phyloP scores from a whole-genome alignment of 495 filamentous ascomycete genomes.

The Lichina pygmaea region DNA sequence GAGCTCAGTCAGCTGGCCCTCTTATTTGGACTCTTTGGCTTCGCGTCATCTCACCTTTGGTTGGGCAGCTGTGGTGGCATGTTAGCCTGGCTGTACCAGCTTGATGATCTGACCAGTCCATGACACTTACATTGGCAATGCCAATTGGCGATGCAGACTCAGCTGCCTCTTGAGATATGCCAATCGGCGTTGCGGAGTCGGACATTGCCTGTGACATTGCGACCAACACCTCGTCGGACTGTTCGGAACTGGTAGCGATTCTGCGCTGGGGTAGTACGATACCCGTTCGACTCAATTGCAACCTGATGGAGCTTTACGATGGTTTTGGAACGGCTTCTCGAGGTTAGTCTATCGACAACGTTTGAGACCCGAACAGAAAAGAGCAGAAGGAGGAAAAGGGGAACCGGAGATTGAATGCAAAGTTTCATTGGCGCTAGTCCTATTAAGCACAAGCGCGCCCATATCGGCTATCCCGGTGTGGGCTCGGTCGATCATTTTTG shows the following conservation, averaged over 20 bases:
- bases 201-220: conserved; percentile 50
- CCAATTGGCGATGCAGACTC: conserved; percentile 45
- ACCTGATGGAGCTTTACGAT: neutral
- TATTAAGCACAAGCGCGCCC: no score
- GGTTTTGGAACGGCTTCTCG: neutral
- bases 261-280: neutral
- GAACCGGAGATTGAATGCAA: no score
- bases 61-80: conserved; percentile 40
- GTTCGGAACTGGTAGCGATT: no score
- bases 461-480: no score
- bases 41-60: conserved; percentile 31
- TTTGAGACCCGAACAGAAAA: no score
- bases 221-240: conserved; percentile 1
- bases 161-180: conserved; percentile 46
- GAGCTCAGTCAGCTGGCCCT: conserved; percentile 19
- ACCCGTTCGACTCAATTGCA: neutral
- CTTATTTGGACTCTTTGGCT: conserved; percentile 58
- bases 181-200: conserved; percentile 26
- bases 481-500: no score
- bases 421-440: no score
- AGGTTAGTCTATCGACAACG: no score
- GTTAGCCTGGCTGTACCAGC: conserved; percentile 5
- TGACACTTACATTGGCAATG: conserved; percentile 63
- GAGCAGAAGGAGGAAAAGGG: no score
- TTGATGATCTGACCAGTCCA: neutral